A percentile compares a stretch with the other conserved stretches of the same genome.
Conservation (phyloP, 768 basidiomycete species). For the Podaxis sp. region DNA sequence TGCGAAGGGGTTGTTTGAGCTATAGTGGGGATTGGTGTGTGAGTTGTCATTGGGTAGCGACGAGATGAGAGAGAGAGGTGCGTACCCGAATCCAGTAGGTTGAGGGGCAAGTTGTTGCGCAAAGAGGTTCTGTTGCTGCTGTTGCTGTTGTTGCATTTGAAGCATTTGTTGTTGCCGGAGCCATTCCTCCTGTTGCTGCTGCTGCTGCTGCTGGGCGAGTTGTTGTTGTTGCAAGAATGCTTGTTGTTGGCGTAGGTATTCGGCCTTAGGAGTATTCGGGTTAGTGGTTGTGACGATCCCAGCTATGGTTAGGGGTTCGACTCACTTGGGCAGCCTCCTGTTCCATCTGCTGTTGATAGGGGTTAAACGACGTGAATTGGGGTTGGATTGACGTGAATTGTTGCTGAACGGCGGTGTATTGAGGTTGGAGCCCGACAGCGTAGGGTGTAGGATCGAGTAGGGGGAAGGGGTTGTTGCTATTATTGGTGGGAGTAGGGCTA, state of each 20-base stretch:
- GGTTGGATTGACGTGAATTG: conserved; percentile 78
- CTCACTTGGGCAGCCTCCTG: conserved; percentile 77
- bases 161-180: conserved; percentile 45
- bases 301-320: not conserved
- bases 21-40: conserved; percentile 26
- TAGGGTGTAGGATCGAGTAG: conserved; percentile 61
- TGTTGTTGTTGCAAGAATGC: conserved; percentile 58
- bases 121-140: conserved; percentile 50
- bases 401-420: conserved; percentile 60
- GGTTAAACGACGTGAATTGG: conserved; percentile 92
- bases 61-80: not conserved
- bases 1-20: conserved; percentile 97
- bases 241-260: conserved; percentile 75
- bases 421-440: conserved; percentile 55
- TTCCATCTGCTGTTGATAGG: conserved; percentile 89
- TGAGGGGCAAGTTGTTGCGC: conserved; percentile 51
- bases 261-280: conserved; percentile 44
- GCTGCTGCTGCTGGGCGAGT: conserved; percentile 45
- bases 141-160: conserved; percentile 56
- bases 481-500: conserved; percentile 33
- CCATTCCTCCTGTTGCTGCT: conserved; percentile 56
- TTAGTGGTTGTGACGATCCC: not conserved
- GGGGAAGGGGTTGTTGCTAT: conserved; percentile 58
- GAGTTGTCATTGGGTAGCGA: not conserved
- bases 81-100: conserved; percentile 77